Conservation (phyloP, 768 basidiomycete genomes). For the Leccinum fibrillosum region DNA sequence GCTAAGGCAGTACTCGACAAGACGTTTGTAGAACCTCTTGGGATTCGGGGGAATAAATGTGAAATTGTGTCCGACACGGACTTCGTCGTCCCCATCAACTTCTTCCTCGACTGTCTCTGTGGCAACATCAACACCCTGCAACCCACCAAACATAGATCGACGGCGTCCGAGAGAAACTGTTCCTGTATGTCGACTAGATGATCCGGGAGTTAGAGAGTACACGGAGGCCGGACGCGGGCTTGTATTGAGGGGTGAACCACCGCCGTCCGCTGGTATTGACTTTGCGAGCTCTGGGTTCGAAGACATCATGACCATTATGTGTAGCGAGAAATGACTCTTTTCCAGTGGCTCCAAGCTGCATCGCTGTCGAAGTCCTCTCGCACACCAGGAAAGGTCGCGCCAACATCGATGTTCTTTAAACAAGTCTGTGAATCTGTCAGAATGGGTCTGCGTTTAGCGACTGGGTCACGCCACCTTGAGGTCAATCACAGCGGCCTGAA, state of each 20-base stretch:
- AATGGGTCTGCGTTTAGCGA: neutral
- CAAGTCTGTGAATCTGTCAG: slow-evolving; percentile 50
- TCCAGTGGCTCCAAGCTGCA: slow-evolving; percentile 86
- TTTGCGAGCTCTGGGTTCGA: slow-evolving; percentile 85
- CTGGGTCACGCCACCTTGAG: slow-evolving; percentile 58
- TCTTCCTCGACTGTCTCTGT: slow-evolving; percentile 37
- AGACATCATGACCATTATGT: slow-evolving; percentile 84
- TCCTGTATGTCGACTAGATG: slow-evolving; percentile 50
- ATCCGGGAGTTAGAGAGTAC: slow-evolving; percentile 42
- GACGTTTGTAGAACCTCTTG: slow-evolving; percentile 76
- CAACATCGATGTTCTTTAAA: slow-evolving; percentile 86
- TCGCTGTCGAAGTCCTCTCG: slow-evolving; percentile 85
- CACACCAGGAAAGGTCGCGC: slow-evolving; percentile 77
- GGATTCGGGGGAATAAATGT: slow-evolving; percentile 91
- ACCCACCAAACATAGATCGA: slow-evolving; percentile 49
- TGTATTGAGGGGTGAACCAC: slow-evolving; percentile 17
- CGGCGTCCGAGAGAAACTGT: slow-evolving; percentile 67
- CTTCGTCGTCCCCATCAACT: slow-evolving; percentile 61
- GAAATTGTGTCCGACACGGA: slow-evolving; percentile 73
- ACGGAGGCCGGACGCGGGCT: slow-evolving; percentile 53
- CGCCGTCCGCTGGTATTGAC: slow-evolving; percentile 56
- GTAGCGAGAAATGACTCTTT: slow-evolving; percentile 79
- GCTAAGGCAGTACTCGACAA: slow-evolving; percentile 79
- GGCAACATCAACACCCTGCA: slow-evolving; percentile 27
- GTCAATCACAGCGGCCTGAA: slow-evolving; percentile 78